Conservation (phyloP, 176 grass and related monocot genomes). For the Oryza australiensis region DNA sequence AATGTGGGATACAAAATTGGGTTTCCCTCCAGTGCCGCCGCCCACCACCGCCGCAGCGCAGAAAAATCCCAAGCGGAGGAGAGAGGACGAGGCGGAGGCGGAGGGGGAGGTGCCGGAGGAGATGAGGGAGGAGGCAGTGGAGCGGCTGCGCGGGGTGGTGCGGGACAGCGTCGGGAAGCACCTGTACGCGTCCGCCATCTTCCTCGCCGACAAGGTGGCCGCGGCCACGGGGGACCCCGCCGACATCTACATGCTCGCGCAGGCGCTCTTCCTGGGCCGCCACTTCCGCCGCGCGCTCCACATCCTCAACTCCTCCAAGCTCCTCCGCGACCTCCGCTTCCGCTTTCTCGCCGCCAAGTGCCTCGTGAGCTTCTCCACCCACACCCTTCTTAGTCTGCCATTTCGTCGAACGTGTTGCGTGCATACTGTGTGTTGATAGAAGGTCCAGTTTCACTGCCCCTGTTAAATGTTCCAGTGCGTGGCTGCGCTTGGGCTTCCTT, state of each 20-base stretch:
- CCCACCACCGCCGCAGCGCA: not conserved
- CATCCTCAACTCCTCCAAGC: constrained; percentile 72
- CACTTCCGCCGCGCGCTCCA: constrained; percentile 89
- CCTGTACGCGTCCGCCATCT: constrained; percentile 80
- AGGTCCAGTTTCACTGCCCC: not conserved
- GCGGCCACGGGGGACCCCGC: constrained; percentile 65
- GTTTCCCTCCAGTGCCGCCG: constrained; percentile 47
- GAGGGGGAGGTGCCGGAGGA: not conserved
- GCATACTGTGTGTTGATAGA: not conserved
- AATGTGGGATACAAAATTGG: constrained; percentile 45
- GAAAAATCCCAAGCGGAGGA: constrained; percentile 43
- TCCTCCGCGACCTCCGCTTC: constrained; percentile 79
- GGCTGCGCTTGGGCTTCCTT: not conserved
- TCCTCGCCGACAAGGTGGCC: constrained; percentile 92
- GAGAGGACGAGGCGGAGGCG: not conserved
- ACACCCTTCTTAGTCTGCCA: not conserved
- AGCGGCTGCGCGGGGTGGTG: constrained; percentile 81
- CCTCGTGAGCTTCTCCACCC: constrained; percentile 48
- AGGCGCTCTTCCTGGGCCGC: constrained; percentile 81
- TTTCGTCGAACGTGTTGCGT: constrained; percentile 5
- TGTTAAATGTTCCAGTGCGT: not conserved
- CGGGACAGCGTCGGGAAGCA: constrained; percentile 92
- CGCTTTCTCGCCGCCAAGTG: constrained; percentile 97
- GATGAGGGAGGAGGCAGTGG: constrained; percentile 85
- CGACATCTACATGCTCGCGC: constrained; percentile 93